Percentiles rank a stretch among this genome's conserved stretches.
These are phyloP conservation scores for Gautieria morchelliformis DNA, from an alignment of 768 basidiomycete species.

Conservation along the genomic window DNA sequence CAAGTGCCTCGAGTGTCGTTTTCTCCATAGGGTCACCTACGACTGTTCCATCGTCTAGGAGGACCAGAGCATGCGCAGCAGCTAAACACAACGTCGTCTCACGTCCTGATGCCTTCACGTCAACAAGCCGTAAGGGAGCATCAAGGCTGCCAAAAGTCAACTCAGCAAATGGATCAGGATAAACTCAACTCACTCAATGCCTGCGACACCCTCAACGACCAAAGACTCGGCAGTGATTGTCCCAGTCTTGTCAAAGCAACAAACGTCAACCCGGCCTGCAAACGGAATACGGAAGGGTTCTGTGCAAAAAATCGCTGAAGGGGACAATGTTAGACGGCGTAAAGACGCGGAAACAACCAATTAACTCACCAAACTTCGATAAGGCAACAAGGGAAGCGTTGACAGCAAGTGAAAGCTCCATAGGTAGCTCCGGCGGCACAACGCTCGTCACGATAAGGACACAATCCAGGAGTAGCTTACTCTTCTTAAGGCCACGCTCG, in stretches of 20 bases:
- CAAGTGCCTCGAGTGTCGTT: constrained; percentile 83
- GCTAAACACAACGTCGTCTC: constrained; percentile 86
- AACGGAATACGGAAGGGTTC: constrained; percentile 97
- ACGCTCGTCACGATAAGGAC: constrained; percentile 95
- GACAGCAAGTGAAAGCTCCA: constrained; percentile 95
- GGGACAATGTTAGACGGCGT: background rate
- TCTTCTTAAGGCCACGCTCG: constrained; percentile 87
- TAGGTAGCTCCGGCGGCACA: constrained; percentile 94
- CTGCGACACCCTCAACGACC: constrained; percentile 88
- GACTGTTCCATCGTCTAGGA: constrained; percentile 85
- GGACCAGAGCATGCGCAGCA: constrained; percentile 89
- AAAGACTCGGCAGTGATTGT: constrained; percentile 96
- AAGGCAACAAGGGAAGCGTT: constrained; percentile 91
- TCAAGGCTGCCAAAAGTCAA: constrained; percentile 30
- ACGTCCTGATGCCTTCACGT: constrained; percentile 64
- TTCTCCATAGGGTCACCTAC: constrained; percentile 99
- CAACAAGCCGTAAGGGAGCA: constrained; percentile 58
- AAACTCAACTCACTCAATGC: constrained; percentile 60
- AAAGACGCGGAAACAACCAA: background rate
- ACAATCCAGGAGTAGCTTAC: constrained; percentile 90
- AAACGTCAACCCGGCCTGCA: constrained; percentile 93
- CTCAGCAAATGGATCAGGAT: background rate
- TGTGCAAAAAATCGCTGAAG: constrained; percentile 91
- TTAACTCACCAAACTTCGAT: constrained; percentile 73
- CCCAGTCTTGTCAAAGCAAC: constrained; percentile 99